phyloP scores from a whole-genome alignment of 2,329 filamentous ascomycete genomes.

The Claviceps sp. region DNA sequence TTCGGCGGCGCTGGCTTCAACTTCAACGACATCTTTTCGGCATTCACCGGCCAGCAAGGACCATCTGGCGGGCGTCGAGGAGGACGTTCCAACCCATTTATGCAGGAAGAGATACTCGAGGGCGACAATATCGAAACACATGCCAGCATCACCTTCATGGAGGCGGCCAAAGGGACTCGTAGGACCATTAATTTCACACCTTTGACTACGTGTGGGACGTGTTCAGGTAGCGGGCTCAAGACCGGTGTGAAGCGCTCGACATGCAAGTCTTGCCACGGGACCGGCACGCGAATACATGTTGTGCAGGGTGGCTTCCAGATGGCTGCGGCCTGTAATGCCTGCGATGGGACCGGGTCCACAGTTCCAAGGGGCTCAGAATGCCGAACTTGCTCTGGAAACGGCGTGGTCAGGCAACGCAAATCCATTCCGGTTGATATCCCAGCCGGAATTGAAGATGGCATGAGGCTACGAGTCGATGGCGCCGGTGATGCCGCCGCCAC shows the following conservation, averaged over 20 bases:
- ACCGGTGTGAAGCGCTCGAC: conserved; percentile 56
- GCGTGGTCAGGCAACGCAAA: conserved; percentile 70
- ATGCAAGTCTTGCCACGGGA: conserved; percentile 74
- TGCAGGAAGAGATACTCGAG: conserved; percentile 62
- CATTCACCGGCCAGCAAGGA: conserved; percentile 51
- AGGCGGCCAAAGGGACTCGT: conserved; percentile 79
- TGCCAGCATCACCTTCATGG: conserved; percentile 86
- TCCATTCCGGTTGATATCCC: conserved; percentile 85
- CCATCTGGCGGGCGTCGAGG: conserved; percentile 41
- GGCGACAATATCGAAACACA: conserved; percentile 95
- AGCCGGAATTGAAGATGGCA: conserved; percentile 89
- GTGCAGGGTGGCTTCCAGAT: conserved; percentile 94
- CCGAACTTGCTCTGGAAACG: conserved; percentile 63
- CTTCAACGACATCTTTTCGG: conserved; percentile 89
- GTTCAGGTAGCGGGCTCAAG: conserved; percentile 74
- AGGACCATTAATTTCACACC: conserved; percentile 85
- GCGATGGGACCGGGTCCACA: conserved; percentile 62
- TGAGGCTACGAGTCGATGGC: conserved; percentile 72
- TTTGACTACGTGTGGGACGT: conserved; percentile 67
- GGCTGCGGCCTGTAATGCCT: conserved; percentile 74
- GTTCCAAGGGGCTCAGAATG: conserved; percentile 76
- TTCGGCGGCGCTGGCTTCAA: conserved; percentile 60
- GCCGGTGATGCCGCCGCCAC: conserved; percentile 80
- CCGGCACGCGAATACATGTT: conserved; percentile 74
- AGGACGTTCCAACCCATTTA: conserved; percentile 49